phyloP scores from a whole-genome alignment of 140 eudicot species.

The Stevia rebaudiana region DNA sequence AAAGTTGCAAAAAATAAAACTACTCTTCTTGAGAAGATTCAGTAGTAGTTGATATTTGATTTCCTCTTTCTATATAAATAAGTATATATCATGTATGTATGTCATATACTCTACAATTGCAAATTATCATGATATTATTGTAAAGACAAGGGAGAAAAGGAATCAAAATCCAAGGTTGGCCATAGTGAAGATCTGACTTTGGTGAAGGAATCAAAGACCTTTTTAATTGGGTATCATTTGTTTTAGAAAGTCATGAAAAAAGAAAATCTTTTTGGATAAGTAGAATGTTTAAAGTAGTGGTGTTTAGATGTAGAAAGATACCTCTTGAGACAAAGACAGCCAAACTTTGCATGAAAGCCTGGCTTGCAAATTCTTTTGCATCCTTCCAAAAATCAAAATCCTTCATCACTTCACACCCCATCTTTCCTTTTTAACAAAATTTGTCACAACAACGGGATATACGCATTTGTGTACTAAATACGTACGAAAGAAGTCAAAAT shows the following conservation, averaged over 20 bases:
- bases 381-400: constrained; percentile 24
- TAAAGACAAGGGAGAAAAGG: constrained; percentile 17
- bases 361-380: constrained; percentile 31
- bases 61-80: not conserved
- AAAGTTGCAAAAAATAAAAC: not conserved
- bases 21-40: not conserved
- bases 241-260: constrained; percentile 30
- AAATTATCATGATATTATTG: constrained; percentile 6
- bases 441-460: not conserved
- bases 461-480: too few relatives aligned
- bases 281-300: constrained; percentile 45
- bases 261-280: constrained; percentile 39
- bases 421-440: not conserved
- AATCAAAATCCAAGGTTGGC: constrained; percentile 47
- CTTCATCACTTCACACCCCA: not conserved
- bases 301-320: constrained; percentile 41
- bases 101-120: constrained; percentile 1
- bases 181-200: constrained; percentile 43
- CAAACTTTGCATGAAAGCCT: constrained; percentile 35
- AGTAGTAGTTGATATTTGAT: not conserved
- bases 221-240: constrained; percentile 28
- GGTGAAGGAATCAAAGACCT: constrained; percentile 49
- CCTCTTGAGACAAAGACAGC: constrained; percentile 36
- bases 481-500: not conserved
- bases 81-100: not conserved